Base-by-base conservation (phyloP, 2,329 filamentous ascomycete genomes). In the Sporothrix curviconia region DNA sequence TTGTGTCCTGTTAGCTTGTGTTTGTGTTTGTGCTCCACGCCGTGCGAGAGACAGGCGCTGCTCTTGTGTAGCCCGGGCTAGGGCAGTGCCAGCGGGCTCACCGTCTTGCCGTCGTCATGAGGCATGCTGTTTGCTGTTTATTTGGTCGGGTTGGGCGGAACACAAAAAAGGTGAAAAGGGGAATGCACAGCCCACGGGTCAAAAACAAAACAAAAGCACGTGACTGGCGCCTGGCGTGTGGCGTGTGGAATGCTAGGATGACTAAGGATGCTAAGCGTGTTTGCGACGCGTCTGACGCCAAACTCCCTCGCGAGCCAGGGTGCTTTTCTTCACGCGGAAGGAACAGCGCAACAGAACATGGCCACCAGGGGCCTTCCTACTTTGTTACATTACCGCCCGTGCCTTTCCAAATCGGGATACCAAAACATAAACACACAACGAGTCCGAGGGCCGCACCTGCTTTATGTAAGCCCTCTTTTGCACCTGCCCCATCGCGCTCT, bases 351-450 rank as follows among this genome's bases (percentile, higher is more conserved):
- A 34, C 17, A 36, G 46, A 44, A 19, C 39, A 55, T 36, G 25
- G 30, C 40, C 40, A 36, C 52, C 17, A 36, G 52, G 52, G 32
- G 43, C 44, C 24, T 52, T 36, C n/a, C 39, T 3, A 30, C 32
- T 42, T 60, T 62, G 59, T 62, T 62, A 60, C 58, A 60, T 60
- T 58, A 28, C 42, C 34, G 39, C 54, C 34, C n/a, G 54, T 59
- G 40, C 54, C 37, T 59, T 57, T 56, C 56, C 34, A 34, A 60
- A 57, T 22, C 12, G 59, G 59, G 25, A 37, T 17, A 50, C 39
- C 58, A 59, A 56, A 56, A 59, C 58, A 56, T 36, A 56, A 57
- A 59, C 58, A 59, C 25, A 39, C 39, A 58, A 58, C 51, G 47
- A 50, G 15, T 28, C 30, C 34, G 17, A 32, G 49, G 30, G 28